phyloP scores from a whole-genome alignment of 306 rosid genomes.

The Pyrus betulifolia region DNA sequence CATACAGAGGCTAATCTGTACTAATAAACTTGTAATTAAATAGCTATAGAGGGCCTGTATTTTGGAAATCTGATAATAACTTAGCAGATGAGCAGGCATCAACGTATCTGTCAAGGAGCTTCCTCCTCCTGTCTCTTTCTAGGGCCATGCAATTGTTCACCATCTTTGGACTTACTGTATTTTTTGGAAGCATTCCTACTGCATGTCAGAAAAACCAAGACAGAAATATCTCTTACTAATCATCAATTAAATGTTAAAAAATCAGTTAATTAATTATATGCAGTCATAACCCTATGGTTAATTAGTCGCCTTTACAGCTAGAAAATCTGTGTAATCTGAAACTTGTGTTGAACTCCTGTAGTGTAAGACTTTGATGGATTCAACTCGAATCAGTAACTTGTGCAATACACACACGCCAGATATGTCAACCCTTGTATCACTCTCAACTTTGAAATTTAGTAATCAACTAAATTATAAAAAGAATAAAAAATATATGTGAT shows the following conservation, averaged over 20 bases:
- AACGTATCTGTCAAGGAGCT: slow-evolving; percentile 44
- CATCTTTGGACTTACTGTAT: slow-evolving; percentile 42
- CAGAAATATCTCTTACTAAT: not conserved
- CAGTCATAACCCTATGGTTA: not conserved
- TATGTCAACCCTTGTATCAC: not conserved
- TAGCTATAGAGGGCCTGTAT: not conserved
- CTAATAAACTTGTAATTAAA: not conserved
- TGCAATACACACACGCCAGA: not conserved
- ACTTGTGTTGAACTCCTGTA: not conserved
- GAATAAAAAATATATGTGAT: not conserved
- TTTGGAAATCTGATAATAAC: slow-evolving; percentile 15
- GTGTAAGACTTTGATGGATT: not conserved
- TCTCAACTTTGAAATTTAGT: not conserved
- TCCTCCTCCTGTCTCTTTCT: slow-evolving; percentile 42
- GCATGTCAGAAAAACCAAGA: not conserved
- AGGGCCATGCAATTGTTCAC: slow-evolving; percentile 35
- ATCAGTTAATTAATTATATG: not conserved
- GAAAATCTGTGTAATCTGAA: not conserved
- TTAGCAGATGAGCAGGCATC: slow-evolving; percentile 45
- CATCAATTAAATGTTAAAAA: not conserved
- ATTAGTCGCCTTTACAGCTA: not conserved
- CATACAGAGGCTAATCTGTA: not conserved
- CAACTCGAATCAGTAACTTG: not conserved
- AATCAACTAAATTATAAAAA: not conserved
- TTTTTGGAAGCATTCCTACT: slow-evolving; percentile 66